These are phyloP conservation scores for Coemansia nantahalensis DNA, from an alignment of 192 early-diverging fungal genomes.

Conservation along the genomic window DNA sequence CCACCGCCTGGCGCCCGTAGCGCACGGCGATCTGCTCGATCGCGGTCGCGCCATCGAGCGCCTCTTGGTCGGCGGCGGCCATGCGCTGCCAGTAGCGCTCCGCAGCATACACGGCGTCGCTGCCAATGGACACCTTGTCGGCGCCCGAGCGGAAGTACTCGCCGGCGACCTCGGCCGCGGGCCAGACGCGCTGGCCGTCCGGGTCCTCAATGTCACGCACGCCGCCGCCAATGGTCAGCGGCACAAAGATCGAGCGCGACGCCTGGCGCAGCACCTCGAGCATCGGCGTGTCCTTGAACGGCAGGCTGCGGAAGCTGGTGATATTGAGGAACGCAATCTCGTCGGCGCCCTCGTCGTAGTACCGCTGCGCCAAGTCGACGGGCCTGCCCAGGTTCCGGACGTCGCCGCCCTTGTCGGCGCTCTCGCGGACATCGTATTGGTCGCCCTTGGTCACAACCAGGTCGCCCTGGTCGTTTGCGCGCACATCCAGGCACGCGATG, in stretches of 20 bases:
- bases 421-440: conserved; percentile 97
- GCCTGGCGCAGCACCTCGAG: conserved; percentile 85
- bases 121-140: conserved; percentile 99
- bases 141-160: conserved; percentile 99
- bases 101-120: conserved; percentile 98
- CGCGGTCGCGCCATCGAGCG: conserved; percentile 68
- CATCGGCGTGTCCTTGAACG: conserved; percentile 92
- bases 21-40: conserved; percentile 93
- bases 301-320: conserved; percentile 92
- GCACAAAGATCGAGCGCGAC: conserved; percentile 95
- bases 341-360: conserved; percentile 96
- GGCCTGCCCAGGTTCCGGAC: conserved; percentile 98
- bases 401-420: conserved; percentile 49
- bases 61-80: conserved; percentile 27
- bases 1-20: conserved; percentile 98
- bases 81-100: conserved; percentile 72
- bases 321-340: conserved; percentile 99
- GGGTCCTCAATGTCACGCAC: conserved; percentile 92
- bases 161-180: conserved; percentile 96
- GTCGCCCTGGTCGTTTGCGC: conserved; percentile 95
- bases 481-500: conserved; percentile 96
- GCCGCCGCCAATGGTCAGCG: conserved; percentile 97
- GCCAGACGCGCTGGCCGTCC: conserved; percentile 64
- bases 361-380: conserved; percentile 86
- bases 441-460: conserved; percentile 99